Base-by-base conservation (phyloP, 768 basidiomycete species). In the Amanita pallidorosea region DNA sequence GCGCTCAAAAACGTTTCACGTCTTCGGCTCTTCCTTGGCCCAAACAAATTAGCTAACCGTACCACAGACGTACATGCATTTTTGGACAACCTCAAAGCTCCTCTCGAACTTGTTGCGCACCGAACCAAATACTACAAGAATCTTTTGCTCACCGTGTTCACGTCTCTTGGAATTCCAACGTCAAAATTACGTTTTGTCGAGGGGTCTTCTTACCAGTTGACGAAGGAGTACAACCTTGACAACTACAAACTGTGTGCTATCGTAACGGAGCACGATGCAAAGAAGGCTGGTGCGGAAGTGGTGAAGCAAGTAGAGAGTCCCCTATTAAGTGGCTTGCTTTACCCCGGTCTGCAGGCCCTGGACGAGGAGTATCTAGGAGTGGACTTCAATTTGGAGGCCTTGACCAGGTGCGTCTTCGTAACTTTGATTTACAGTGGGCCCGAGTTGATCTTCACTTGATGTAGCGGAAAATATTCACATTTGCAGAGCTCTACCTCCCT, bases 301-400 rank as follows among this genome's bases (percentile, higher is more conserved):
- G 96, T 99, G 58, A 98, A 98, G 66, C 95, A 97, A 66, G 88
- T 94, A 5, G 88, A 92, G 54, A 91, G 85, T 60, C 88, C 93
- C 1, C 70, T 94, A 45, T 71, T 99, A 49, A 92, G 90, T 55
- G 93, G 93, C 1, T 66, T 98, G 54, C 76, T 99, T 51, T 98
- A 99, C 75, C 96, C 96, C 0, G 93, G 94, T 35, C 67, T 99
- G 37, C 96, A 99, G 59, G 94, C 96, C 8, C 79, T 99, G 23
- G 96, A 99, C 58, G 96, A 99, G 66, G 83, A 98, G 69, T 97
- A 98, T 75, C 78, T 99, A 17, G 89, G 75, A 15, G 86, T 88
- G 25, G 92, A 98, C 64, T 95, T 99, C 96, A 98, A 66, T 99
- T 99, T 57, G 96, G 95, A 13, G 96, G 96, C 47, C 83, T 91